Evolutionary conservation across 2,329 filamentous ascomycete species (phyloP).

Genomic region (Fusarium sp.): DNA sequence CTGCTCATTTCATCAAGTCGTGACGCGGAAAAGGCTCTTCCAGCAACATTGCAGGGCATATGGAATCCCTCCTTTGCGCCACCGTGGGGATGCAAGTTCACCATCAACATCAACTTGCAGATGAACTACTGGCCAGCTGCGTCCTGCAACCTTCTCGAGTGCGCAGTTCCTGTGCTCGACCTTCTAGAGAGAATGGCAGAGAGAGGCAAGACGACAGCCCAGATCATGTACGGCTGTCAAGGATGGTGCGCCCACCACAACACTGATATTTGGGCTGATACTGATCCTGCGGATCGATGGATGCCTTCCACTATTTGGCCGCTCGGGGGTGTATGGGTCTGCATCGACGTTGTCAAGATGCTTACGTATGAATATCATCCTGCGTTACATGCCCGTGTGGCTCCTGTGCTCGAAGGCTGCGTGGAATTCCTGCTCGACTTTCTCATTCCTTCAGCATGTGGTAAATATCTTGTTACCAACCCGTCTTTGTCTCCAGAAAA

Average conservation of each 20-base stretch:
- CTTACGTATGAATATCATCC: conserved; percentile 36
- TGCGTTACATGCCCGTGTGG: conserved; percentile 29
- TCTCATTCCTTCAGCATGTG: conserved; percentile 44
- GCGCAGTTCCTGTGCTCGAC: conserved; percentile 53
- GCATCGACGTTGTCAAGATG: conserved; percentile 38
- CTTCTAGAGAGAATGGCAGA: conserved; percentile 36
- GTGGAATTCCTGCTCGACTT: conserved; percentile 52
- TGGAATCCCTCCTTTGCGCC: conserved; percentile 47
- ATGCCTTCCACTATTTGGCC: conserved; percentile 44
- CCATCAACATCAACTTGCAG: conserved; percentile 61
- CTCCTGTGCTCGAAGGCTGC: conserved; percentile 48
- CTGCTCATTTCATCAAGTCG: conserved; percentile 44
- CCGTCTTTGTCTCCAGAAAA: conserved; percentile 44
- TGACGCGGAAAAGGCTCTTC: conserved; percentile 38
- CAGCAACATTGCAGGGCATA: conserved; percentile 49
- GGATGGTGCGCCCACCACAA: conserved; percentile 53
- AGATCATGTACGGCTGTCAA: conserved; percentile 50
- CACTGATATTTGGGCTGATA: conserved; percentile 52
- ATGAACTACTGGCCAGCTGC: conserved; percentile 62
- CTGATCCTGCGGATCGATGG: conserved; percentile 49
- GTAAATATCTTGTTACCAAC: conserved; percentile 41
- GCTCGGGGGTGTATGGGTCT: conserved; percentile 40
- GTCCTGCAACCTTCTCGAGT: conserved; percentile 49
- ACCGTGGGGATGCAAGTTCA: conserved; percentile 59
- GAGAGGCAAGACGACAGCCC: conserved; percentile 47